phyloP scores from a whole-genome alignment of 306 rosid species.

The Myrica gale region DNA sequence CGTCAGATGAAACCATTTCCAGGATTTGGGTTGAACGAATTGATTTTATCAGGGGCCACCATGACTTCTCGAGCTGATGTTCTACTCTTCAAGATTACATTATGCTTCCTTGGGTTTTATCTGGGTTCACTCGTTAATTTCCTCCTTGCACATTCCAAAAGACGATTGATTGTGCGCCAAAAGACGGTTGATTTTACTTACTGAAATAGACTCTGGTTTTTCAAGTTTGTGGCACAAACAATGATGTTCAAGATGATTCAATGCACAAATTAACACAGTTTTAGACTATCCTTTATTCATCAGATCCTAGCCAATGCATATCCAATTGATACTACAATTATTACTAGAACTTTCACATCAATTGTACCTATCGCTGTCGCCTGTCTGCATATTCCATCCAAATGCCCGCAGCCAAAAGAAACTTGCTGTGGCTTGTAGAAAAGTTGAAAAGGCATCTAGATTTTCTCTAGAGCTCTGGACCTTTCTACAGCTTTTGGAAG shows the following conservation, averaged over 20 bases:
- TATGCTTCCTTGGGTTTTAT: no score
- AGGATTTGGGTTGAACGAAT: no score
- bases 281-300: background rate
- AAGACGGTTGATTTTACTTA: background rate
- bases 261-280: background rate
- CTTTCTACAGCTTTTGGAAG: background rate
- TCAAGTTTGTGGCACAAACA: background rate
- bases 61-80: no score
- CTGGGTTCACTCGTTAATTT: no score
- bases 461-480: conserved; percentile 12
- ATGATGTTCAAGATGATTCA: background rate
- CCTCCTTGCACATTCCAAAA: no score
- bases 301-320: background rate
- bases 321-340: background rate
- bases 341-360: background rate
- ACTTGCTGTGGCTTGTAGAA: background rate
- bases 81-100: no score
- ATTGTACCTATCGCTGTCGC: background rate
- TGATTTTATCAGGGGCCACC: no score
- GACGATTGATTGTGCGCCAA: no score
- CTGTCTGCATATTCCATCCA: background rate
- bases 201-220: background rate
- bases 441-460: background rate
- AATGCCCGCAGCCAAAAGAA: conserved; percentile 7
- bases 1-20: no score